Percentiles rank a stretch among this genome's conserved stretches.
phyloP scores from a whole-genome alignment of 176 grass and related monocot species.

The Carex littledalei region DNA sequence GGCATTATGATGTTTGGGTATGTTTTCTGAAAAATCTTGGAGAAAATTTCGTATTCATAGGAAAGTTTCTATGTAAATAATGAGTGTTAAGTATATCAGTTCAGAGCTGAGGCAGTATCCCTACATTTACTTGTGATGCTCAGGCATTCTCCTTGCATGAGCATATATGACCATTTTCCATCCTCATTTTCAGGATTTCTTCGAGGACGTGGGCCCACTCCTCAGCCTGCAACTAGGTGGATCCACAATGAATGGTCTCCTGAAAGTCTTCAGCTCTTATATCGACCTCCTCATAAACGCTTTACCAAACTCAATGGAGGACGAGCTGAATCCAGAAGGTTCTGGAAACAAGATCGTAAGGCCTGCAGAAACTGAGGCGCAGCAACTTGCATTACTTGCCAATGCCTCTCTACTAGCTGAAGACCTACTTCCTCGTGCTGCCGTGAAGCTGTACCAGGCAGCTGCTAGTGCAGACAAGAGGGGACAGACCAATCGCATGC shows the following conservation, averaged over 20 bases:
- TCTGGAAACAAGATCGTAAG: conserved; percentile 84
- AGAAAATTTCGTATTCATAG: too few species aligned
- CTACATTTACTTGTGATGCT: background rate
- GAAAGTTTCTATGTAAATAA: background rate
- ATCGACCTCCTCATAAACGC: conserved; percentile 78
- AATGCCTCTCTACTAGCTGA: conserved; percentile 92
- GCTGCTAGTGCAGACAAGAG: conserved; percentile 32
- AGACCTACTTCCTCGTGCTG: conserved; percentile 86
- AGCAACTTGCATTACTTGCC: conserved; percentile 80
- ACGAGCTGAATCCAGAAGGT: conserved; percentile 71
- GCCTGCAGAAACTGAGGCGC: conserved; percentile 76
- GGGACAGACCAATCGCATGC: conserved; percentile 54
- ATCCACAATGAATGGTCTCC: conserved; percentile 74
- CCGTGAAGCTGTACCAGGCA: conserved; percentile 69
- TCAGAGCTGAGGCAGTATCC: background rate
- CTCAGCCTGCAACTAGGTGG: conserved; percentile 87
- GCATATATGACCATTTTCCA: conserved; percentile 1
- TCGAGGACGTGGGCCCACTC: conserved; percentile 83
- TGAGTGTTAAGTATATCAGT: background rate
- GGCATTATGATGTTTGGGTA: too few species aligned
- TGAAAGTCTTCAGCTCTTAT: conserved; percentile 80
- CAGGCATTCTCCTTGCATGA: background rate
- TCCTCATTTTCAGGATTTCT: conserved; percentile 73
- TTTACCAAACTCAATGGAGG: conserved; percentile 75
- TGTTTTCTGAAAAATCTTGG: too few species aligned